phyloP scores from a whole-genome alignment of 257 asterid genomes.

The Fraxinus cuspidata region DNA sequence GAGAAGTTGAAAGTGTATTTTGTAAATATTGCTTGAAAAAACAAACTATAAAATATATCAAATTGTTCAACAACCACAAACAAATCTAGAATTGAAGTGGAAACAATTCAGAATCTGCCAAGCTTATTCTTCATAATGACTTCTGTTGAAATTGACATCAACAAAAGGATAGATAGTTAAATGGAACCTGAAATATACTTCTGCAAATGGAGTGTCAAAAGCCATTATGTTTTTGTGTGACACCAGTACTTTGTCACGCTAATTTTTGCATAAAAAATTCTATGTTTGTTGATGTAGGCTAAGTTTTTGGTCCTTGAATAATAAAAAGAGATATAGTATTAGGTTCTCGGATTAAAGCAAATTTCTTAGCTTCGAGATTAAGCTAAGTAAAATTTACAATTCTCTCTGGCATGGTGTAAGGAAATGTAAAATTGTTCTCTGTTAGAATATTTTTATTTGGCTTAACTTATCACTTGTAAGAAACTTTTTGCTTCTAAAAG shows the following conservation, averaged over 20 bases:
- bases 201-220: not conserved
- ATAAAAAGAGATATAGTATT: not conserved
- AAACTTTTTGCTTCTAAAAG: not conserved
- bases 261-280: not conserved
- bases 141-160: not conserved
- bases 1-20: not conserved
- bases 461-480: not conserved
- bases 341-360: not conserved
- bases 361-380: constrained; percentile 7
- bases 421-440: not conserved
- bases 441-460: not conserved
- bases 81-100: not conserved
- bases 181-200: not conserved
- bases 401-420: not conserved
- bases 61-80: not conserved
- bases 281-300: not conserved
- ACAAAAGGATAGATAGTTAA: not conserved
- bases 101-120: not conserved
- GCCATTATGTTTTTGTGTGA: too few species aligned
- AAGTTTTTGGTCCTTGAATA: not conserved
- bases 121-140: not conserved
- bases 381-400: not conserved
- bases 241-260: not conserved
- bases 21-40: not conserved
- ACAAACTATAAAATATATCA: not conserved